Conservation (phyloP, 2,329 filamentous ascomycete species). For the Chrysosporium queenslandicum region DNA sequence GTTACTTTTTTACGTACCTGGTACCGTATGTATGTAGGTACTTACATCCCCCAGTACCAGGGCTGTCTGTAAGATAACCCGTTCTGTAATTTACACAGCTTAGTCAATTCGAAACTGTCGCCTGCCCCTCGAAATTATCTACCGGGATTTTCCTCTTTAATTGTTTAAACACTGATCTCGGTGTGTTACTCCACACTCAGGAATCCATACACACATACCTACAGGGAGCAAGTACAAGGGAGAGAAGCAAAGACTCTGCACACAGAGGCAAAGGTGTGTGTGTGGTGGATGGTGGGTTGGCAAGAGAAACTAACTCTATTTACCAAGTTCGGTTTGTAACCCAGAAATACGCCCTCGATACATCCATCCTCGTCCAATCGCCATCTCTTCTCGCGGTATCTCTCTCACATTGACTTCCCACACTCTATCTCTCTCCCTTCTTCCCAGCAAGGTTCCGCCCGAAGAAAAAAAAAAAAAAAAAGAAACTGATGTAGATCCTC, state of each 20-base stretch:
- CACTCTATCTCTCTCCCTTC: background rate
- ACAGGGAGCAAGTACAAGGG: background rate
- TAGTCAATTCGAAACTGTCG: background rate
- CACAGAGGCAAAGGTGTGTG: background rate
- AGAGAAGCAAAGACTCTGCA: background rate
- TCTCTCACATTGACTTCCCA: too few species aligned
- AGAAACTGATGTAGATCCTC: background rate
- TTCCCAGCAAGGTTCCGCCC: background rate
- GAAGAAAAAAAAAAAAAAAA: too few species aligned
- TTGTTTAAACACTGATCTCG: background rate
- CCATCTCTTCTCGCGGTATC: too few species aligned
- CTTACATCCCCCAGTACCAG: background rate
- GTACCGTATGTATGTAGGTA: too few species aligned
- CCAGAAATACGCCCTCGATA: slow-evolving; percentile 1
- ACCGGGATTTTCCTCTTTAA: background rate
- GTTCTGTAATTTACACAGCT: background rate
- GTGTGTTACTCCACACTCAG: too few species aligned
- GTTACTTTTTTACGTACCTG: background rate
- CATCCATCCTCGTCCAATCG: too few species aligned
- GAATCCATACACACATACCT: background rate
- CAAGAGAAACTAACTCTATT: background rate
- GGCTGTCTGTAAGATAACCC: background rate
- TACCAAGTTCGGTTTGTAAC: slow-evolving; percentile 2
- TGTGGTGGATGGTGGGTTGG: too few species aligned
- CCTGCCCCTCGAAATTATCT: too few species aligned